A percentile compares a stretch with the other conserved stretches of the same genome.
phyloP scores from a whole-genome alignment of 129 eudicot species.

The sunflower (Helianthus annuus) region HanXRQr2.0-SUNRISE NC_035449.2:85771261-85771760 shows the following conservation, averaged over 20 bases:
- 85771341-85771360: constrained; percentile 79
- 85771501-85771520: constrained; percentile 94
- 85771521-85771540: constrained; percentile 85
- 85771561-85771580: constrained; percentile 95
- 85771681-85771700: constrained; percentile 45
- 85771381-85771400: constrained; percentile 70
- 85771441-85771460: background rate
- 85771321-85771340: constrained; percentile 63
- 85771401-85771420: background rate
- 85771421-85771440: too few relatives aligned
- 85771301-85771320: constrained; percentile 62
- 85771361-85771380: constrained; percentile 87
- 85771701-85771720: constrained; percentile 42
- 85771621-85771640: background rate
- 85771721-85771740: constrained; percentile 56
- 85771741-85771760: constrained; percentile 86
- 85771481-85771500: constrained; percentile 85
- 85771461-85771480: constrained; percentile 17
- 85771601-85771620: background rate
- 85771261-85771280: background rate
- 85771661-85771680: constrained; percentile 62
- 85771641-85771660: background rate
- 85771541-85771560: constrained; percentile 97
- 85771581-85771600: constrained; percentile 29
- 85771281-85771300: background rate